These are phyloP conservation scores for Penicillium sp. DNA, from an alignment of 2,329 filamentous ascomycete species.

Conservation along the genomic window DNA sequence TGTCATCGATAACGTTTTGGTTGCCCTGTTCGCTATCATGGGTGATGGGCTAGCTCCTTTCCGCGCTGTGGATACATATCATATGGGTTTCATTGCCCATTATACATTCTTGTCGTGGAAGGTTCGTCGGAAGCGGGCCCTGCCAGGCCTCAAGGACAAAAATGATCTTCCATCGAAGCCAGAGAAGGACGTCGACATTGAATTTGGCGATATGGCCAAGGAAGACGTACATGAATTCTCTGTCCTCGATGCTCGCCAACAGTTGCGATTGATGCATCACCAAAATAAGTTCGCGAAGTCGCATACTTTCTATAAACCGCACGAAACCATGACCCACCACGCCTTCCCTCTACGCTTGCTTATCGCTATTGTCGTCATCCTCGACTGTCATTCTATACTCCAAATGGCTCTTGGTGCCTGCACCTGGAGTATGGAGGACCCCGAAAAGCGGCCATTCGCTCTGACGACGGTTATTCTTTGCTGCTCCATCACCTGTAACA, in stretches of 20 bases:
- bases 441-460: constrained; percentile 62
- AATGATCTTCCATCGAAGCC: constrained; percentile 63
- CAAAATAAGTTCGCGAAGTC: constrained; percentile 77
- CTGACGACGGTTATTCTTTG: constrained; percentile 79
- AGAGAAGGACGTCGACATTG: constrained; percentile 47
- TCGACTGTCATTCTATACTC: constrained; percentile 76
- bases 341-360: constrained; percentile 75
- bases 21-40: constrained; percentile 69
- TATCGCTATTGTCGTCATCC: constrained; percentile 72
- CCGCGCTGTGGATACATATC: constrained; percentile 77
- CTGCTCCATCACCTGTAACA: constrained; percentile 75
- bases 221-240: constrained; percentile 58
- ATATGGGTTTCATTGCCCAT: constrained; percentile 78
- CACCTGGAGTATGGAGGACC: constrained; percentile 76
- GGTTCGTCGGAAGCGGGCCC: constrained; percentile 59
- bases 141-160: constrained; percentile 65
- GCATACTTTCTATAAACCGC: constrained; percentile 85
- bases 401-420: constrained; percentile 76
- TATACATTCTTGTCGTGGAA: constrained; percentile 69
- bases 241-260: constrained; percentile 65
- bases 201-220: constrained; percentile 42
- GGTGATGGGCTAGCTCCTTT: constrained; percentile 73
- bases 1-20: constrained; percentile 68
- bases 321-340: constrained; percentile 78
- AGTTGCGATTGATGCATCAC: constrained; percentile 70